These are phyloP conservation scores for Phytophthora tentaculata DNA, from an alignment of 352 stramenopile species.

Conservation along the genomic window DNA sequence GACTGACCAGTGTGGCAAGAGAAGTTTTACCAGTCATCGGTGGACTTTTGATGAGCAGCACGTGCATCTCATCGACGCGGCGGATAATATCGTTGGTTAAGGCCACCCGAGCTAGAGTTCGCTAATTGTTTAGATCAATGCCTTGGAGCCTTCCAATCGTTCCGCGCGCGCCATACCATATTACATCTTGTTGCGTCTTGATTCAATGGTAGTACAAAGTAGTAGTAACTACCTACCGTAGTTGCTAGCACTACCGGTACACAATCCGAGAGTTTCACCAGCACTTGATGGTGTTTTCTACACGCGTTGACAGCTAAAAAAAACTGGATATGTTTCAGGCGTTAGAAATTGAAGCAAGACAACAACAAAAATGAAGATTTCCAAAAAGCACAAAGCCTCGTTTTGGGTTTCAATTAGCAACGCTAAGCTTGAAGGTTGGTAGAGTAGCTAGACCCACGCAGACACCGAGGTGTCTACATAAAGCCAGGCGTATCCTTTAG, in stretches of 20 bases:
- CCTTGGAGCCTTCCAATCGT: not conserved
- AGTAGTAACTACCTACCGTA: no score
- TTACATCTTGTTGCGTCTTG: not conserved
- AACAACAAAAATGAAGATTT: constrained; percentile 3
- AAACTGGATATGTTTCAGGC: no score
- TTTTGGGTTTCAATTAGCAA: constrained; percentile 35
- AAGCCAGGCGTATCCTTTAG: not conserved
- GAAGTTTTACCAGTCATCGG: constrained; percentile 16
- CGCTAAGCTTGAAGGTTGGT: constrained; percentile 18
- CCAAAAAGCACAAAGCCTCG: constrained; percentile 29
- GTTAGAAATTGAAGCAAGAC: constrained; percentile 2
- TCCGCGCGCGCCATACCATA: not conserved
- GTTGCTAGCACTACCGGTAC: no score
- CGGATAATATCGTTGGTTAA: constrained; percentile 5
- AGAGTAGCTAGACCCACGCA: constrained; percentile 11
- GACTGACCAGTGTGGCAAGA: constrained; percentile 12
- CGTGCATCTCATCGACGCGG: constrained; percentile 13
- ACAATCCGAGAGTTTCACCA: no score
- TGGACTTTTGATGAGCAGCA: constrained; percentile 12
- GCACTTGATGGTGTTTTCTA: no score
- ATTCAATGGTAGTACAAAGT: no score
- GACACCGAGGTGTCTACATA: constrained; percentile 7
- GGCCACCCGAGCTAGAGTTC: constrained; percentile 10
- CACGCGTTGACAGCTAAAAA: no score
- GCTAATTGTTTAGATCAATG: constrained; percentile 8